Conservation (phyloP, 805 yeast genomes). For the Priceomyces melissophilus region DNA sequence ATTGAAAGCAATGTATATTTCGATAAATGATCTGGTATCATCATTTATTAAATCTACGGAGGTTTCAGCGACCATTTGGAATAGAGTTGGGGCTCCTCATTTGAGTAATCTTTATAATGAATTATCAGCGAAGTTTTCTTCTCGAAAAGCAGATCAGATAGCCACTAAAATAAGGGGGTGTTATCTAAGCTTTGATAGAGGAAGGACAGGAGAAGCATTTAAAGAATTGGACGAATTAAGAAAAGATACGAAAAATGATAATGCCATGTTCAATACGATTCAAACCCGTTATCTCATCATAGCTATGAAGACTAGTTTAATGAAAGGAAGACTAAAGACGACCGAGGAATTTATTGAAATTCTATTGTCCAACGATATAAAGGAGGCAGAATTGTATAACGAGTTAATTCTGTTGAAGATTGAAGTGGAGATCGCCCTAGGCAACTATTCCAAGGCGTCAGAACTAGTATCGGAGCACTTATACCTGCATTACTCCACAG, state of each 20-base stretch:
- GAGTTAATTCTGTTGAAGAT: conserved; percentile 25
- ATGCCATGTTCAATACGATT: conserved; percentile 40
- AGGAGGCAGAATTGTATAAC: conserved; percentile 27
- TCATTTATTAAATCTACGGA: conserved; percentile 47
- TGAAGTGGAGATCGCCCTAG: conserved; percentile 29
- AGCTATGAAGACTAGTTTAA: conserved; percentile 31
- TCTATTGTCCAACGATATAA: conserved; percentile 25
- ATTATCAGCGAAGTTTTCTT: conserved; percentile 41
- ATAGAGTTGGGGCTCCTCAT: conserved; percentile 46
- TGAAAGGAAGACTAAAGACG: conserved; percentile 33
- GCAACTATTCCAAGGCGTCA: conserved; percentile 28
- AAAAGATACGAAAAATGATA: conserved; percentile 21
- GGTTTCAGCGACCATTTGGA: conserved; percentile 47
- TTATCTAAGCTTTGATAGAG: conserved; percentile 31
- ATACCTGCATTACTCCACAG: conserved; percentile 24
- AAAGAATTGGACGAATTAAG: conserved; percentile 30
- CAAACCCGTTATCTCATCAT: conserved; percentile 40
- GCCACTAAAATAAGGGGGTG: conserved; percentile 39
- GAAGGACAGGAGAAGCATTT: conserved; percentile 40
- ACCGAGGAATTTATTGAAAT: conserved; percentile 33
- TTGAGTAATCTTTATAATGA: conserved; percentile 48
- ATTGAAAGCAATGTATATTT: conserved; percentile 52
- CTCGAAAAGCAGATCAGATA: conserved; percentile 38
- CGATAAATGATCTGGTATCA: conserved; percentile 45
- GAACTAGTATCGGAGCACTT: conserved; percentile 19